These are phyloP conservation scores for Rhododendron molle DNA, from an alignment of 148 eudicot species.

Conservation along the genomic window DNA sequence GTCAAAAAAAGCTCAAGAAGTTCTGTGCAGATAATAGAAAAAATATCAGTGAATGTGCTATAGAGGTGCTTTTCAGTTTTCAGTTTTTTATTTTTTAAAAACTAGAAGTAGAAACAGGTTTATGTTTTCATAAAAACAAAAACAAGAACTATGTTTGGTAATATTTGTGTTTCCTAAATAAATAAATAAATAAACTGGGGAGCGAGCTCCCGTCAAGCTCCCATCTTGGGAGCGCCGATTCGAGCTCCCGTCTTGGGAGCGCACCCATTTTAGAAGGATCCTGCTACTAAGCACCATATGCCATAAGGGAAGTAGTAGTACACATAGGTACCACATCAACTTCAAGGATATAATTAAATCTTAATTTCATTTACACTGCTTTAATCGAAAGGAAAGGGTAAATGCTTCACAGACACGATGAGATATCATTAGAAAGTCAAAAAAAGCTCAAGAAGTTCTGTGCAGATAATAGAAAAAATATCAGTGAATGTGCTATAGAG, in stretches of 20 bases:
- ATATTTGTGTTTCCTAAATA: no score
- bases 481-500: background rate
- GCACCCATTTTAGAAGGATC: no score
- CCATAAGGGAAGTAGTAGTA: background rate
- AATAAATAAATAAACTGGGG: no score
- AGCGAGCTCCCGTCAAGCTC: no score
- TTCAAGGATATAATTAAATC: background rate
- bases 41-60: background rate
- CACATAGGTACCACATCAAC: background rate
- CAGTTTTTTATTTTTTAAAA: no score
- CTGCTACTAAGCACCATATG: background rate
- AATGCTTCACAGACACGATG: background rate
- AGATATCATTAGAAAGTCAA: background rate
- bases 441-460: background rate
- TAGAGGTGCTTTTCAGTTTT: background rate
- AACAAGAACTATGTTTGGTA: no score
- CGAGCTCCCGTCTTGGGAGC: no score
- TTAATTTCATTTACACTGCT: background rate
- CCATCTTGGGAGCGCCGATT: no score
- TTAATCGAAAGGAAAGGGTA: background rate
- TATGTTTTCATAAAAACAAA: no score
- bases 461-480: background rate
- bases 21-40: background rate
- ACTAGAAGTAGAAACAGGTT: no score
- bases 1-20: background rate